Evolutionary conservation across 2,329 filamentous ascomycete genomes (phyloP), one percentile per base, ranked within the genome.

Genomic region (Clonostachys solani): DNA sequence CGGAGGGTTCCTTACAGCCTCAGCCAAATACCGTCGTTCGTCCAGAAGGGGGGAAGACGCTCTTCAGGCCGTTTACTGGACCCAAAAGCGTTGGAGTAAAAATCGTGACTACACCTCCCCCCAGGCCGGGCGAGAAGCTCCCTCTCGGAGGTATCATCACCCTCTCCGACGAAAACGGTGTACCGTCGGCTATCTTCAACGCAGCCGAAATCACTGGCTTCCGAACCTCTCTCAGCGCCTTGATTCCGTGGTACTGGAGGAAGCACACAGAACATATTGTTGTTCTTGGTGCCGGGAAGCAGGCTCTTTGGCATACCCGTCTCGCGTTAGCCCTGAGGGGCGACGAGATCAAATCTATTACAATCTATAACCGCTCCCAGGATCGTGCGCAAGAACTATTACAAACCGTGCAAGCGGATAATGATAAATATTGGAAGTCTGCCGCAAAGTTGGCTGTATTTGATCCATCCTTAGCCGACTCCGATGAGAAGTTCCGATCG

Each of bases 191-290:
- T 2, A 64, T 87, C 16, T 68, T 89, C 50, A 86, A 86, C 54
- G 84, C 84, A 0, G 80, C 80, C 49, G 84, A 86, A 54, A 67
- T 88, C 16, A 88, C 84, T 0, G 83, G 83, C 2, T 88, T 87
- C 64, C 76, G 84, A 42, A 88, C 85, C 0, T 81, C 84, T 0
- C 67, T 88, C 12, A 79, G 80, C 0, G 77, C 78, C 12, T 79
- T 84, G 48, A 71, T 86, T 54, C 73, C 86, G 16, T 80, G 81
- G 59, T 72, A 78, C 12, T 52, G 58, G 4, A 45, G 47, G 43
- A 49, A 48, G 18, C 60, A 58, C 0, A 49, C 57, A 16, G 47
- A 51, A 23, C 54, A 53, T 1, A 56, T 64, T n/a, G 45, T 56
- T 12, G 48, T 56, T 9, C 55, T 56, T 13, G 54, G 54, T 36